phyloP scores from a whole-genome alignment of 768 basidiomycete genomes.

The Rhodotorula babjevae region DNA sequence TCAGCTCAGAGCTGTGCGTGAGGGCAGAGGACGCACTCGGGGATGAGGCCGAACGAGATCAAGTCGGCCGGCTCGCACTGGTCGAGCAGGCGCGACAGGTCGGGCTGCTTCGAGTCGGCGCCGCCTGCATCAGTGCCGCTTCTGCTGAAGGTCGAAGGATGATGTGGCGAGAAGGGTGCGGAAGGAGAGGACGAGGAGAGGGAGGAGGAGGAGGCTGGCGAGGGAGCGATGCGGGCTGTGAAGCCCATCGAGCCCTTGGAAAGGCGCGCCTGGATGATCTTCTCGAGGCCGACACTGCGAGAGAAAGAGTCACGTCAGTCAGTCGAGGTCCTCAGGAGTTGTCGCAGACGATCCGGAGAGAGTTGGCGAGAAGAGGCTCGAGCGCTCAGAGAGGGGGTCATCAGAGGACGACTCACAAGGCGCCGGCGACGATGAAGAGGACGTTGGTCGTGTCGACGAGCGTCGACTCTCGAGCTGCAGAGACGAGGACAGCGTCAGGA shows the following conservation, averaged over 20 bases:
- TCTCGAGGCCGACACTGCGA: conserved; percentile 68
- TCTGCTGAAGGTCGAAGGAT: background rate
- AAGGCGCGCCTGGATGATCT: conserved; percentile 69
- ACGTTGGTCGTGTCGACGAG: conserved; percentile 84
- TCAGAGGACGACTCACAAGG: conserved; percentile 49
- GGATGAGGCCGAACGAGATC: conserved; percentile 86
- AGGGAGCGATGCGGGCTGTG: conserved; percentile 50
- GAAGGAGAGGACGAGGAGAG: conserved; percentile 17
- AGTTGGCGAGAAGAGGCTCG: too few relatives aligned
- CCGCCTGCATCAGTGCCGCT: background rate
- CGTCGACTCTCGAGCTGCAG: conserved; percentile 58
- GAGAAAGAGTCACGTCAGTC: background rate
- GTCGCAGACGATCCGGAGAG: too few relatives aligned
- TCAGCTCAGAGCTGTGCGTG: too few relatives aligned
- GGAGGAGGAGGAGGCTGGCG: conserved; percentile 38
- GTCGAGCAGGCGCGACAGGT: conserved; percentile 57
- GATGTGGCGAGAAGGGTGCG: background rate
- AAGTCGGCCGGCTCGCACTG: conserved; percentile 72
- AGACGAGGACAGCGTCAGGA: background rate
- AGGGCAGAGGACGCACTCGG: conserved; percentile 54
- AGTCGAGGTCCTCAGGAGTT: too few relatives aligned
- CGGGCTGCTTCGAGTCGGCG: conserved; percentile 52
- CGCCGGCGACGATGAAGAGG: conserved; percentile 90
- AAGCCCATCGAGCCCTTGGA: conserved; percentile 70
- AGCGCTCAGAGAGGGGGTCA: too few relatives aligned